Base-by-base conservation (phyloP, 1,139 yeast genomes). In the Pichia sp. region DNA sequence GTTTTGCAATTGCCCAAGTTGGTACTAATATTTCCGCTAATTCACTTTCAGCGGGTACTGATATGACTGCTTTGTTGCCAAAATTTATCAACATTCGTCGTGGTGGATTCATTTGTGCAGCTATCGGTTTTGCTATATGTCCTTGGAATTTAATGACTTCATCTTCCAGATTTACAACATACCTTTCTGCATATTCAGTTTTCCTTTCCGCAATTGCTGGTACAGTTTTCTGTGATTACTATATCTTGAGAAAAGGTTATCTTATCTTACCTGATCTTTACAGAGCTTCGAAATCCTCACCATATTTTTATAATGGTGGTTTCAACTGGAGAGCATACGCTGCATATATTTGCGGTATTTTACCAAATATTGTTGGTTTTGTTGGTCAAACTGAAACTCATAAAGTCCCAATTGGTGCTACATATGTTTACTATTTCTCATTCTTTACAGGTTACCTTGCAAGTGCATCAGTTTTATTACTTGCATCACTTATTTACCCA, bases 11-110 rank as follows among this genome's bases (percentile, higher is more conserved):
- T 45, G 94, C 95, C 15, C 95, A 86, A 63, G 67, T 85, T 49
- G 96, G 96, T 59, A 83, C 94, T n/a, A 88, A 88, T 58, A 83
- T 88, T 49, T 77, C 93, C 28, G 96, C 95, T 11, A 88, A 88
- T 63, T 81, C 95, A 4, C 68, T 88, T 41, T 79, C 94, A 4
- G 91, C 93, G 40, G 96, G 96, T 58, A 86, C 95, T 4, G 96
- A 88, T 63, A 76, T 85, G 66, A 76, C 95, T 12, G 94, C 96
- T 2, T 59, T 88, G 50, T 60, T 84, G 38, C 96, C 96, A 30
- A 69, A 80, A 46, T 85, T 69, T 61, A 67, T 88, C 57, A 85
- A 81, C 63, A 86, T 88, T 54, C 73, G 94, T 61, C 77, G 96
- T 51, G 85, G 85, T 54, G 81, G 88, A 4, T 82, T 77, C 55